Conservation (phyloP, 192 early-diverging fungal genomes). For the Coemansia furcata region DNA sequence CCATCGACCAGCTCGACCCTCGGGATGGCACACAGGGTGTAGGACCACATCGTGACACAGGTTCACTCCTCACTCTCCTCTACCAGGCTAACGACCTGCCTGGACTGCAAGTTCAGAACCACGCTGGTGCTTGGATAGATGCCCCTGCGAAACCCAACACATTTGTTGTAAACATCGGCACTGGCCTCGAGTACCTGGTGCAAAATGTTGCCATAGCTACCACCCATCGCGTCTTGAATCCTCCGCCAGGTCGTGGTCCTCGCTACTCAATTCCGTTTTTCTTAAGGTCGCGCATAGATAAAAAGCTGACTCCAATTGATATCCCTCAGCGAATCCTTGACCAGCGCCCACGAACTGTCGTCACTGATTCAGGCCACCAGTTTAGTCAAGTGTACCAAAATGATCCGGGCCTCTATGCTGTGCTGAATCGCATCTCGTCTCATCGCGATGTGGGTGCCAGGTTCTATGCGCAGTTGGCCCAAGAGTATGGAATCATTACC, state of each 20-base stretch:
- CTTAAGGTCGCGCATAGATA: constrained; percentile 48
- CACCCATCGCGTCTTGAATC: constrained; percentile 59
- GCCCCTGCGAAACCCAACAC: constrained; percentile 57
- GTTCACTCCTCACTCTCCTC: constrained; percentile 52
- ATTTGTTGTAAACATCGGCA: constrained; percentile 67
- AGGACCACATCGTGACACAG: constrained; percentile 54
- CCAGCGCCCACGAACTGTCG: constrained; percentile 7
- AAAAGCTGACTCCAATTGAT: constrained; percentile 34
- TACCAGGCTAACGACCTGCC: constrained; percentile 58
- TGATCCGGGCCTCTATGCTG: constrained; percentile 12
- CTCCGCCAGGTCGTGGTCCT: constrained; percentile 39
- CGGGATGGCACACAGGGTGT: constrained; percentile 39
- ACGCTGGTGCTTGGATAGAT: constrained; percentile 61
- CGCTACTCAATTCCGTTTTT: constrained; percentile 62
- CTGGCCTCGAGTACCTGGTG: constrained; percentile 58
- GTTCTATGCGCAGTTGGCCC: constrained; percentile 18
- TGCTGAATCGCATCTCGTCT: constrained; percentile 38
- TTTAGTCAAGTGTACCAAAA: constrained; percentile 10
- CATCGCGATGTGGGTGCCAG: constrained; percentile 29
- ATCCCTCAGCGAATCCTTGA: constrained; percentile 20
- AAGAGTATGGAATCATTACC: constrained; percentile 10
- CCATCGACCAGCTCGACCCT: constrained; percentile 16
- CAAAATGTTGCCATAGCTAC: constrained; percentile 55
- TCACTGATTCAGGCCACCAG: constrained; percentile 45
- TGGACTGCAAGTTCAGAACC: constrained; percentile 64